These are phyloP conservation scores for Pythium dissotocum DNA, from an alignment of 352 stramenopile genomes.

Conservation along the genomic window DNA sequence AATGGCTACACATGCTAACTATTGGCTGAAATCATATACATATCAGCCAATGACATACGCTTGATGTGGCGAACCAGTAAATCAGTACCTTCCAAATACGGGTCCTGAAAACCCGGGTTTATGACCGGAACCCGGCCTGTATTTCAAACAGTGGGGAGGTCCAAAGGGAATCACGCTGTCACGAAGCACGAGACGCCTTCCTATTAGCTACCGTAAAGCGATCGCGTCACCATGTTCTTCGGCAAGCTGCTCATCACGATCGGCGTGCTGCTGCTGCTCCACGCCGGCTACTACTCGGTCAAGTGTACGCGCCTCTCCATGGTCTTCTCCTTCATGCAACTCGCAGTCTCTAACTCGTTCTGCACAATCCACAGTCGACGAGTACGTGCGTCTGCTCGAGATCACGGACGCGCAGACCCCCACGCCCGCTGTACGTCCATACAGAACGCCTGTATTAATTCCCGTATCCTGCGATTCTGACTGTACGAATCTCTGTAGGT, in stretches of 20 bases:
- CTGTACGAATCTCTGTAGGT: constrained; percentile 34
- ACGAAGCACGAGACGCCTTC: neutral
- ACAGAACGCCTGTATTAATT: neutral
- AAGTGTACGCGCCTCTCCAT: constrained; percentile 47
- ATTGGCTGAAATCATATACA: neutral
- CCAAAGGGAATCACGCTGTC: neutral
- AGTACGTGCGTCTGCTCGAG: constrained; percentile 75
- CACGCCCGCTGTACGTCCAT: constrained; percentile 47
- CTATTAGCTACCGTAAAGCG: neutral
- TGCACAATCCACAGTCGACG: constrained; percentile 46
- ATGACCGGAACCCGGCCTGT: neutral
- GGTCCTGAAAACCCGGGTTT: neutral
- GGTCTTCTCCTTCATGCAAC: neutral
- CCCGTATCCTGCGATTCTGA: neutral
- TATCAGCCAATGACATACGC: neutral
- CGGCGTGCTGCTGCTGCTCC: constrained; percentile 64
- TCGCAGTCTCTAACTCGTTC: constrained; percentile 1
- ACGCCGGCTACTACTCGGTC: constrained; percentile 82
- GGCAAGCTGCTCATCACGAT: constrained; percentile 73
- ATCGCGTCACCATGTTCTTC: constrained; percentile 32
- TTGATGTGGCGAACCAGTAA: neutral
- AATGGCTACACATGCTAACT: constrained; percentile 2
- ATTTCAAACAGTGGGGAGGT: neutral
- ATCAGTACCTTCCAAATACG: neutral
- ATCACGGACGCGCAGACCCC: constrained; percentile 69